Evolutionary conservation across 1,139 yeast species (phyloP).

Genomic region (Yamadazyma atlantica): DNA sequence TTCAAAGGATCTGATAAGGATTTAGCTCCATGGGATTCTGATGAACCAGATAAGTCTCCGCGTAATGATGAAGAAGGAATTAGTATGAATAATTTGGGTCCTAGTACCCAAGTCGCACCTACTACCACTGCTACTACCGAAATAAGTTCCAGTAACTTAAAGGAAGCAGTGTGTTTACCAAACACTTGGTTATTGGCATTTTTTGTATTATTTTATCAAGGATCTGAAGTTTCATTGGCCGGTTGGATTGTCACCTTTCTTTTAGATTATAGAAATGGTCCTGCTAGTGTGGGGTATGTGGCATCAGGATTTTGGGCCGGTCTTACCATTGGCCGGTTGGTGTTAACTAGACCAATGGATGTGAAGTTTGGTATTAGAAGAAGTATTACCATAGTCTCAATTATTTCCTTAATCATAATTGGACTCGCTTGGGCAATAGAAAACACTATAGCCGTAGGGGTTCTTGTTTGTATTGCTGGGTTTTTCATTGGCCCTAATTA

Average conservation of each 20-base stretch:
- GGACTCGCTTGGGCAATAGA: constrained; percentile 48
- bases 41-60: constrained; percentile 15
- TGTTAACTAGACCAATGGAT: constrained; percentile 43
- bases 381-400: constrained; percentile 38
- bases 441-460: constrained; percentile 39
- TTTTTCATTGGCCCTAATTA: constrained; percentile 54
- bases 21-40: constrained; percentile 32
- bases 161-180: constrained; percentile 32
- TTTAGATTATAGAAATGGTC: constrained; percentile 54
- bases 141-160: background rate
- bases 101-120: constrained; percentile 1
- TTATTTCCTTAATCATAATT: constrained; percentile 35
- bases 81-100: constrained; percentile 7
- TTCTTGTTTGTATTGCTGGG: constrained; percentile 49
- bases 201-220: constrained; percentile 62
- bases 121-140: no score
- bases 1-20: constrained; percentile 47
- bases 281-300: constrained; percentile 55
- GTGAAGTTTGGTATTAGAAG: constrained; percentile 48
- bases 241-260: constrained; percentile 72
- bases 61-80: constrained; percentile 9
- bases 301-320: constrained; percentile 77
- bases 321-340: constrained; percentile 58
- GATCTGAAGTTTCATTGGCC: constrained; percentile 66
- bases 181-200: constrained; percentile 57